Evolutionary conservation across 257 asterid genomes (phyloP).

Genomic region (Misopates orontium): DNA sequence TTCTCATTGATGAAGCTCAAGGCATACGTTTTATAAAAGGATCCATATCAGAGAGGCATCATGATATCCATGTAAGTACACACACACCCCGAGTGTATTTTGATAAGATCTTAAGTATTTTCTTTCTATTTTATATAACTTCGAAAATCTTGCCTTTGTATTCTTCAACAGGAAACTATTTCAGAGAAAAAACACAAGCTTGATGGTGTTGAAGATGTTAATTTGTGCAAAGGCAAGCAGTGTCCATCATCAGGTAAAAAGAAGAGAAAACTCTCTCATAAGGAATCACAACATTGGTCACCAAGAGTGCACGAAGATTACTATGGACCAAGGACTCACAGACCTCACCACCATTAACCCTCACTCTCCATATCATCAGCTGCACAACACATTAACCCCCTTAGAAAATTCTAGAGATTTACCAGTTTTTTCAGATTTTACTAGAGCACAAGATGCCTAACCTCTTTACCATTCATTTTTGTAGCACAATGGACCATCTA

Average conservation of each 20-base stretch:
- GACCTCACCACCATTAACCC: constrained; percentile 57
- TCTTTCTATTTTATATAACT: no score
- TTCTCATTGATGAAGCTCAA: constrained; percentile 50
- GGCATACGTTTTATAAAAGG: constrained; percentile 45
- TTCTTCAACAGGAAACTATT: constrained; percentile 32
- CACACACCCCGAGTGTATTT: no score
- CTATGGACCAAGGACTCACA: constrained; percentile 69
- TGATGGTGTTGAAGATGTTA: constrained; percentile 26
- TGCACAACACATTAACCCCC: no score
- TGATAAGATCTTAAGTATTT: no score
- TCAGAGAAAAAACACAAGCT: constrained; percentile 13
- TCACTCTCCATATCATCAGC: no score
- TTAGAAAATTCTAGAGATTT: no score
- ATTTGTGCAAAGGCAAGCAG: constrained; percentile 24
- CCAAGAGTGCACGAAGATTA: constrained; percentile 91
- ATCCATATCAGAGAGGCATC: constrained; percentile 23
- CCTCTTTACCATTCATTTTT: neutral
- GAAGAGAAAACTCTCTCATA: constrained; percentile 51
- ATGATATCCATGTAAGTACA: constrained; percentile 41
- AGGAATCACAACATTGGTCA: constrained; percentile 60
- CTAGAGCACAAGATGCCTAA: neutral
- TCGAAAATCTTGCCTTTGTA: no score
- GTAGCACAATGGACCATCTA: no score
- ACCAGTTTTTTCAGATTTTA: neutral
- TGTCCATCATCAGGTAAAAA: constrained; percentile 65